Evolutionary conservation across 148 eudicot genomes (phyloP), one percentile per base, ranked within the genome.

Genomic region (Arctostaphylos glauca): DNA sequence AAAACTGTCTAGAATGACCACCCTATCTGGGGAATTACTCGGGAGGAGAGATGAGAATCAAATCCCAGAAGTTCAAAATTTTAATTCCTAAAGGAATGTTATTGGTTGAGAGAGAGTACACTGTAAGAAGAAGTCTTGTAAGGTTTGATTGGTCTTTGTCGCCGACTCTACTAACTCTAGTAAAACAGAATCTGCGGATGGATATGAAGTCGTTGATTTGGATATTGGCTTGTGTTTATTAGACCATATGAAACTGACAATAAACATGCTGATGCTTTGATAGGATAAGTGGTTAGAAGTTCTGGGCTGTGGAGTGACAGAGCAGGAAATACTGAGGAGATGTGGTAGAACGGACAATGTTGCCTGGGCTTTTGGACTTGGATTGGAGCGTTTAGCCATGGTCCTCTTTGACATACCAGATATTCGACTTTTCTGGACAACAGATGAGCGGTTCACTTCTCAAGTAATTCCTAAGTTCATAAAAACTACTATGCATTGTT

Each of bases 301-400:
- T 78, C 89, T 97, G 85, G 99, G 99, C 41, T 94, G 98, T 85
- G 99, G 99, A 77, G 99, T 97, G 82, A 97, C 90, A 91, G 96
- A 97, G 85, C 94, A 89, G 76, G 98, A 94, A 88, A 97, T 97
- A 88, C 84, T 97, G 81, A 92, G 90, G 87, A 92, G 93, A 87
- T 92, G 88, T 78, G 94, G 97, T 23, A 93, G 81, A 80, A 78
- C 84, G 31, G 90, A 92, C 74, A 90, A 90, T 83, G 91, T 89
- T 84, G 99, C 99, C 81, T 96, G 99, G 99, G 99, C 99, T 60
- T 96, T 96, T 86, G 99, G 99, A 67, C 93, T 96, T 77, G 99
- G 99, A 74, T 89, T 96, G 82, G 99, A 96, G 90, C 91, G 99
- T 62, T 88, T 96, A 84, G 99, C 99, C 25, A 96, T 94, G 99